Evolutionary conservation across 441 rosid species (phyloP), one percentile per base, ranked within the genome.

Genomic region (Melastoma candidum): DNA sequence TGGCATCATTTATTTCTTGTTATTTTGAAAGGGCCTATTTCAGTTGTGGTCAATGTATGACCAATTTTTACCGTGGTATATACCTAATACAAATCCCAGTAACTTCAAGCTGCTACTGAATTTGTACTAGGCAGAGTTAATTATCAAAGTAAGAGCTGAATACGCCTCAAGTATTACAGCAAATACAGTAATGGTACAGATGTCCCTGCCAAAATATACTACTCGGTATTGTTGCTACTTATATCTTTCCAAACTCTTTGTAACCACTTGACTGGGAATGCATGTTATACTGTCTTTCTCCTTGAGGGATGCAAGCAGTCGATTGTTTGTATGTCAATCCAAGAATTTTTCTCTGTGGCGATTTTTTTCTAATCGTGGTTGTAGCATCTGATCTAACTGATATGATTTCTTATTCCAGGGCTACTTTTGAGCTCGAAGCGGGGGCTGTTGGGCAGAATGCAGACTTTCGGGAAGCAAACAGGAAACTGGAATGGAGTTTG

Each of bases 161-260:
- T 89, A 83, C 58, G 75, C 96, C 39, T 65, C 95, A 2, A 92
- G 77, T 75, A 71, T 89, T 67, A 68, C 85, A 2, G 96, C 95
- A 54, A 94, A 89, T 79, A 87, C 97, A 53, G 68, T 94, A 60
- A 62, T 59, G 22, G 68, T 94, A 26, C 89, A 94, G 73, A 86
- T 94, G 99, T 94, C 99, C 44, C 74, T 93, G 68, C 99, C 97
- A 51, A 89, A 87, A 54, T 87, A 80, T 65, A 85, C 96, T 67
- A 61, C 79, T 60, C 89, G 99, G 97, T 93, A 77, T 58, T 44
- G 36, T 50, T 48, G 51, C 27, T 11, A 26, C 41, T 32, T 32
- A 32, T 32, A 32, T 32, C 41, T 4, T 8, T 32, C 41, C 8
- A 8, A 32, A 32, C 41, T 0, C 8, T 32, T 32, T 32, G 7